Base-by-base conservation (phyloP, 129 eudicot genomes). In the Silybum marianum region DNA sequence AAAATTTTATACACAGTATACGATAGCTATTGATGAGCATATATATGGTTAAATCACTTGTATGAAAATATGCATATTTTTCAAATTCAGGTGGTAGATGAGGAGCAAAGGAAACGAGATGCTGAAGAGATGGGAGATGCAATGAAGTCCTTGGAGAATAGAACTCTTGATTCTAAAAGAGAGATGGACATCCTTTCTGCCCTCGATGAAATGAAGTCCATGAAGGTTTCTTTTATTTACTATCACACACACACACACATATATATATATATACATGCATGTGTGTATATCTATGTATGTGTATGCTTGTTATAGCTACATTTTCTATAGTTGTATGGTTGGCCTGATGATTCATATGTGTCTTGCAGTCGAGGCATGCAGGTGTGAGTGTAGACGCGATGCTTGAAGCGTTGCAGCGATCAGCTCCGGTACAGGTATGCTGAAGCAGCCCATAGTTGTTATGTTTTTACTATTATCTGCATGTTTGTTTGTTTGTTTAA, bases 91-190 rank as follows among this genome's bases (percentile, higher is more conserved):
- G 90, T 69, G 62, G 76, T 40, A 71, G 97, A 89, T 11, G 86
- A 89, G 76, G 89, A 89, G 82, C 75, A 88, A 46, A 46, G 71
- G 58, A 91, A 89, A 82, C 78, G 92, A 79, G 88, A 78, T 26
- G 88, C 85, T 21, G 93, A 89, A 82, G 97, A 91, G 81, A 87
- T 89, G 92, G 97, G 97, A 42, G 97, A 91, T 84, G 97, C 92
- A 24, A 89, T 91, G 97, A 91, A 88, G 36, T 89, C 97, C 1
- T 78, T 91, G 87, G 97, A 91, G 83, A 91, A 89, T 74, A 71
- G 92, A 76, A 88, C 92, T 0, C 77, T 84, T 66, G 93, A 91
- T 36, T 89, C 97, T 12, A 91, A 89, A 82, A 78, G 90, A 72
- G 97, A 91, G 51, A 91, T 91, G 97, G 93, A 91, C 68, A 89